Base-by-base conservation (phyloP, 2,329 filamentous ascomycete genomes). In the Aspergillus ochraceus region DNA sequence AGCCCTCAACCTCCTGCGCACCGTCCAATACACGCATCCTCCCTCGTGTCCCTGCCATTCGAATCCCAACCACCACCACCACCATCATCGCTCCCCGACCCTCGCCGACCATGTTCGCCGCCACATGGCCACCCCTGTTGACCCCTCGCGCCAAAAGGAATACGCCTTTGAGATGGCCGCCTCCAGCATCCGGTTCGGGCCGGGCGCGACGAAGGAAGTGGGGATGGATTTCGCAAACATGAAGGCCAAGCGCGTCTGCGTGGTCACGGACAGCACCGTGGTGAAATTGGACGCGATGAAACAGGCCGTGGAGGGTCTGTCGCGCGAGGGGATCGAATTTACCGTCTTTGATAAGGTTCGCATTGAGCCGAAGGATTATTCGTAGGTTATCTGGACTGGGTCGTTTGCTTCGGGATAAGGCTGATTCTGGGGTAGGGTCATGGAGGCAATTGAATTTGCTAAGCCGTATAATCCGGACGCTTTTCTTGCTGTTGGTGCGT, bases 101-200 rank as follows among this genome's bases (percentile, higher is more conserved):
- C 75, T 81, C 6, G 72, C 83, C 47, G 81, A 82, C 66, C 84
- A 85, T 77, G 84, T 83, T 45, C 82, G 83, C 46, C 78, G 85
- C 46, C 81, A 84, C 61, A 79, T 93, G 60, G 92, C 91, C n/a
- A 94, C 91, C 0, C 91, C 93, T 0, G 79, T 90, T 29, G 88
- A 92, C 69, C 78, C 83, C 9, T 84, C 85, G 2, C 85, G 87
- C 64, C 86, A 92, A 71, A 97, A 96, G 75, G 95, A 99, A 76
- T 99, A 99, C 79, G 95, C 95, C 14, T 99, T 99, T 73, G 95
- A 99, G 76, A 96, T 99, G 94, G 95, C 95, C 0, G 92, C 95
- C 1, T 96, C 91, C 1, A 91, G 90, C 29, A 97, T 99, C 71
- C 88, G 95, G 12, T 99, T 98, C 70, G 95, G 95, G 0, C 91